Evolutionary conservation across 2,329 filamentous ascomycete species (phyloP), one percentile per base, ranked within the genome.

Genomic region (Blastomyces emzantsi): DNA sequence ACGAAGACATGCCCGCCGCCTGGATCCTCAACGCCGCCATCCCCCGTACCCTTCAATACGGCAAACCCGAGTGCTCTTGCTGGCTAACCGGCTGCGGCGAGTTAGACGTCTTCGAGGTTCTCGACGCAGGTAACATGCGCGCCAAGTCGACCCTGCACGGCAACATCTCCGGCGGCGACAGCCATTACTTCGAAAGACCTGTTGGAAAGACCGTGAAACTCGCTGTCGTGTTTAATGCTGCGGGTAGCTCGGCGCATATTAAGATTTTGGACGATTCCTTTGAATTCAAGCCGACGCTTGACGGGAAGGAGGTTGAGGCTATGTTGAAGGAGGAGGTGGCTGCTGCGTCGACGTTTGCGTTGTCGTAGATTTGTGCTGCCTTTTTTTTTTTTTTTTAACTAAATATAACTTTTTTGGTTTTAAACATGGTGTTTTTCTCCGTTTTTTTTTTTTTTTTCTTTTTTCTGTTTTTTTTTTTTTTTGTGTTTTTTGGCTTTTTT

Each of bases 21-120:
- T 92, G 90, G 90, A 78, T 87, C 60, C 83, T 92, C 65, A 92
- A 92, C 76, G 86, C 84, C 22, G 81, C 84, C 65, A 90, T 92
- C 66, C 85, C 88, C 33, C 85, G 86, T 65, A 86, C 87, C 5
- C 78, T 82, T 5, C 88, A 92, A 74, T 92, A 92, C 77, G 81
- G 81, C 66, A 76, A 78, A 58, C 73, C 77, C 8, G 74, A 77
- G 2, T 92, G 89, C 80, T 89, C 85, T 64, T 92, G 90, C 80
- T 92, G 88, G 88, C 75, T 75, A 15, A 80, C 72, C 70, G 85
- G 84, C 47, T 92, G 89, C 72, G 89, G 88, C 69, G 90, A 93
- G 77, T 84, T 89, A 66, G 90, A 93, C 70, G 81, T 92, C 62
- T 86, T 88, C 70, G 90, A 92, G 77, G 81, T 90, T 30, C 83